Evolutionary conservation across 805 yeast genomes (phyloP), one percentile per base, ranked within the genome.

Genomic region (Metahyphopichia silvanorum): DNA sequence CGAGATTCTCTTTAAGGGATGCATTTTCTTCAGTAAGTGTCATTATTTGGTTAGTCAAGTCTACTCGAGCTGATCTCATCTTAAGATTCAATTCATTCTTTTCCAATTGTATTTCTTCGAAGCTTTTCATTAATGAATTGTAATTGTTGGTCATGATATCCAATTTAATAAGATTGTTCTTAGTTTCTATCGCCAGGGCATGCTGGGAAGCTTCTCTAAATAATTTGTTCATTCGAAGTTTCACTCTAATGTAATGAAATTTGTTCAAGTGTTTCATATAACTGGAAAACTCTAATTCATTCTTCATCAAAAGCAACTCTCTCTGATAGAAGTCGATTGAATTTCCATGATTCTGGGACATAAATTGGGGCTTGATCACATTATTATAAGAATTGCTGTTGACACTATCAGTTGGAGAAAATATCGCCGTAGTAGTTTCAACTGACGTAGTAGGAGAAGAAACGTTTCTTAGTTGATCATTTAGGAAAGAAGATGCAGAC

Each of bases 261-360:
- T 71, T 69, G 34, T 62, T 64, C 37, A 75, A 60, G 31, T 71
- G 63, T 30, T 72, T 74, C 43, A 77, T 47, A 50, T 74, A 79
- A 30, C 69, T 65, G 3, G 76, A 62, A 44, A 82, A 81, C 30
- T 78, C 82, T 23, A 77, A 57, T 47, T 81, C 87, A 49, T 81
- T 82, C 32, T 69, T 69, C 37, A 68, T 44, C 22, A 80, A 59
- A 34, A 80, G 50, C 11, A 79, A 55, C 45, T 82, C 86, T 35
- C 86, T 60, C 34, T 74, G 74, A 38, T 73, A 77, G 42, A 68
- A 77, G 23, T 71, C 71, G 10, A 69, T 29, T 0, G 60, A 48
- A 4, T 53, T 55, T 1, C 51, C 51, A 9, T 33, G 4, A 25
- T 21, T 9, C 6, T 13, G 18, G 7, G 11, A 12, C 16, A 23